Conservation (phyloP, 805 yeast species). For the Alloascoidea hylecoeti region DNA sequence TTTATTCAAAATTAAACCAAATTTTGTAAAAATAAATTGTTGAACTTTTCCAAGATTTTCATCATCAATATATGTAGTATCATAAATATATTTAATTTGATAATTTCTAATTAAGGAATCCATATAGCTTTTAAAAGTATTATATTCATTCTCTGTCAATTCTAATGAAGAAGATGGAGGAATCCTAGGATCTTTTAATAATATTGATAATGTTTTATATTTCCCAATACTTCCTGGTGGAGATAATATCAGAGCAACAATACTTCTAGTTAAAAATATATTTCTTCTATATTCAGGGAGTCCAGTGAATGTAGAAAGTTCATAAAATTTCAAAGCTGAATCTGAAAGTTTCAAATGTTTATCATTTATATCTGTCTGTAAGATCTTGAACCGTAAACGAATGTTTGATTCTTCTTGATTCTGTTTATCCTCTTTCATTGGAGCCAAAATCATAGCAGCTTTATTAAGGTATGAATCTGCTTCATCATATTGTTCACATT, state of each 20-base stretch:
- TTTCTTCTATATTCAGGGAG: not conserved
- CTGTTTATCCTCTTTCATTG: not conserved
- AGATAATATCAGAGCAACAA: not conserved
- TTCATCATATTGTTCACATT: not conserved
- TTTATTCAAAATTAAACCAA: not conserved
- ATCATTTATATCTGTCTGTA: not conserved
- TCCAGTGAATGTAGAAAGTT: not conserved
- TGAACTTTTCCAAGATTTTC: not conserved
- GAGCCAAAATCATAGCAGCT: conserved; percentile 1
- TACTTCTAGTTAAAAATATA: not conserved
- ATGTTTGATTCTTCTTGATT: not conserved
- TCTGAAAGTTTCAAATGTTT: not conserved
- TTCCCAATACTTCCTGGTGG: not conserved
- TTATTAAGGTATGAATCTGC: not conserved
- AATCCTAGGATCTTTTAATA: not conserved
- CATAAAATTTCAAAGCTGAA: not conserved
- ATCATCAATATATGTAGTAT: not conserved
- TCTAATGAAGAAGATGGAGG: not conserved
- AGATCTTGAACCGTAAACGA: not conserved
- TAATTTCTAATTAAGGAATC: too few species aligned
- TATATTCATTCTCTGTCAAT: not conserved
- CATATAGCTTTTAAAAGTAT: not conserved
- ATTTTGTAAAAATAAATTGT: not conserved
- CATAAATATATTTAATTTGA: not conserved
- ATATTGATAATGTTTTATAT: not conserved